phyloP scores from a whole-genome alignment of 2,329 filamentous ascomycete genomes.

The Fusarium camptoceras region DNA sequence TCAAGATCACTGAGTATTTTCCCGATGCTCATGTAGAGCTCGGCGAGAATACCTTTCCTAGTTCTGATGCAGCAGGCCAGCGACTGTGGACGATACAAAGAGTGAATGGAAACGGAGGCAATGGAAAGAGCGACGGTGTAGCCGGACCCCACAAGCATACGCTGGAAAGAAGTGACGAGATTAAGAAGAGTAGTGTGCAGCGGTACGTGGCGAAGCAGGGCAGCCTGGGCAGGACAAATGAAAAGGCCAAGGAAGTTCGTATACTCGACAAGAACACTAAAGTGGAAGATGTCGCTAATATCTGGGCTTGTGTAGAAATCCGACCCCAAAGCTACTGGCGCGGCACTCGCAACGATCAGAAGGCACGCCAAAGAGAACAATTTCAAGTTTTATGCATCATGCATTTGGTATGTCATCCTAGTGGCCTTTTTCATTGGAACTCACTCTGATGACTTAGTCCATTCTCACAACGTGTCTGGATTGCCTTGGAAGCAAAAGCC shows the following conservation, averaged over 20 bases:
- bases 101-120: slow-evolving; percentile 80
- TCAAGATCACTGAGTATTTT: slow-evolving; percentile 86
- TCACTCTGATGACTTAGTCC: slow-evolving; percentile 62
- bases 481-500: slow-evolving; percentile 83
- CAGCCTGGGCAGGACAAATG: slow-evolving; percentile 65
- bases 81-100: slow-evolving; percentile 80
- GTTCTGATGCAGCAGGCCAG: slow-evolving; percentile 56
- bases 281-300: background rate
- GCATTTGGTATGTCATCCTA: slow-evolving; percentile 76
- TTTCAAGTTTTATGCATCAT: slow-evolving; percentile 83
- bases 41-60: slow-evolving; percentile 10
- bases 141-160: slow-evolving; percentile 80
- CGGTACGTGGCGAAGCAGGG: slow-evolving; percentile 73
- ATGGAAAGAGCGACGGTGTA: slow-evolving; percentile 76
- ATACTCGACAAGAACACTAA: background rate
- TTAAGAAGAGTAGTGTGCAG: slow-evolving; percentile 84
- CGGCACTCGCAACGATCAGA: slow-evolving; percentile 75
- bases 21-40: slow-evolving; percentile 61
- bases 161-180: slow-evolving; percentile 78
- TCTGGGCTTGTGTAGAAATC: slow-evolving; percentile 65
- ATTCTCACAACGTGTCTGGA: slow-evolving; percentile 90
- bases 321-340: slow-evolving; percentile 77
- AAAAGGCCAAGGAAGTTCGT: slow-evolving; percentile 58
- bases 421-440: background rate
- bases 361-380: slow-evolving; percentile 76